A percentile compares a stretch with the other conserved stretches of the same genome.
Conservation (phyloP, 805 yeast species). For the Spathaspora sp. region DNA sequence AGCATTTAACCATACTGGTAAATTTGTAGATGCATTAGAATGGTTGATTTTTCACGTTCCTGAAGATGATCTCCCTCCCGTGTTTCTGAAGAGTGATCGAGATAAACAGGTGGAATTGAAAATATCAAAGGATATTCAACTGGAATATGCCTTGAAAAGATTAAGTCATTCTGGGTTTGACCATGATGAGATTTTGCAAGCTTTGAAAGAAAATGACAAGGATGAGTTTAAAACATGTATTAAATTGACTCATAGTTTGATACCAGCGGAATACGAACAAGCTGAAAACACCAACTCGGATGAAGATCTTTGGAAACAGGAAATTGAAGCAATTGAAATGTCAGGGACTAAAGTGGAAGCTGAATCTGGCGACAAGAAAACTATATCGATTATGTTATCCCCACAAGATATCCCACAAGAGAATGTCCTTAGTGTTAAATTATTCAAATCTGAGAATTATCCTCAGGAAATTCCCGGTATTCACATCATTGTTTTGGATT, state of each 20-base stretch:
- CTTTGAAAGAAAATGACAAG: constrained; percentile 36
- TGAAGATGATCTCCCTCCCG: constrained; percentile 83
- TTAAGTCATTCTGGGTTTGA: constrained; percentile 69
- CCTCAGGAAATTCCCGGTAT: constrained; percentile 73
- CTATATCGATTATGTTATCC: constrained; percentile 13
- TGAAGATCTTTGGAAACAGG: constrained; percentile 65
- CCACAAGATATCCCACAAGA: constrained; percentile 13
- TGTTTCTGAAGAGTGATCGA: constrained; percentile 53
- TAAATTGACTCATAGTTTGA: constrained; percentile 31
- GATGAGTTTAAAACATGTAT: constrained; percentile 53
- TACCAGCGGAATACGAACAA: constrained; percentile 8
- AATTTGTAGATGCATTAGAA: constrained; percentile 54
- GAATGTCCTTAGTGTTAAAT: constrained; percentile 18
- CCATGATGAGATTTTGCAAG: constrained; percentile 54
- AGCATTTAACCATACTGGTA: constrained; percentile 54
- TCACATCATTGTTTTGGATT: constrained; percentile 39
- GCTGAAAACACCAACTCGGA: constrained; percentile 20
- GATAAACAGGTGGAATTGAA: constrained; percentile 59
- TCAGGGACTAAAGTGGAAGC: constrained; percentile 37
- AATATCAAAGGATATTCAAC: constrained; percentile 48
- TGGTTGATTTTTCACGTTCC: constrained; percentile 89
- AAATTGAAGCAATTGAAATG: constrained; percentile 61
- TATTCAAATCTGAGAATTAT: constrained; percentile 40
- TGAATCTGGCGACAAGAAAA: constrained; percentile 31
- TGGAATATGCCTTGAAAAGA: constrained; percentile 57